These are phyloP conservation scores for Apiotrichum sp. DNA, from an alignment of 1,284 basidiomycete species.

Conservation along the genomic window DNA sequence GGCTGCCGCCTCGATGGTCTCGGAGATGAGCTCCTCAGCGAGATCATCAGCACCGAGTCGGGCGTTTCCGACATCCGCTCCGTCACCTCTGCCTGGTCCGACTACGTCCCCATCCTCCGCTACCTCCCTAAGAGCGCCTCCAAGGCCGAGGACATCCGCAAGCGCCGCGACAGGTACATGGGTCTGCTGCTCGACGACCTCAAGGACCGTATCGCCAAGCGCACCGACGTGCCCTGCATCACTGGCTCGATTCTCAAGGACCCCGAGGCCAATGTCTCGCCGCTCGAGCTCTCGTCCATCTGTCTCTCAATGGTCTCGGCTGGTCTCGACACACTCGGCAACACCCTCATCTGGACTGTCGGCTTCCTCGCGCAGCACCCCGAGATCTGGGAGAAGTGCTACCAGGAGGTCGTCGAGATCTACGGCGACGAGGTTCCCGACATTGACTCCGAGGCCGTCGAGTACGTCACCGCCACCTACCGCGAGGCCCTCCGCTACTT, in stretches of 20 bases:
- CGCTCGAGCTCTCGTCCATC: conserved; percentile 16
- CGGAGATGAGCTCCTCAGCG: conserved; percentile 10
- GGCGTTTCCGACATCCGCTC: conserved; percentile 14
- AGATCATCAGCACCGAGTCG: conserved; percentile 16
- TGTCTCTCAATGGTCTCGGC: conserved; percentile 20
- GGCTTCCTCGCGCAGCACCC: conserved; percentile 18
- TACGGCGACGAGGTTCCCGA: conserved; percentile 14
- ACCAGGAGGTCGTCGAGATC: conserved; percentile 9
- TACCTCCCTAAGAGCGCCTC: not conserved
- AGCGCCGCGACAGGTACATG: conserved; percentile 19
- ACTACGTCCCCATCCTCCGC: conserved; percentile 18
- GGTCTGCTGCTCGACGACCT: conserved; percentile 14
- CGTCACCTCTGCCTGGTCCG: conserved; percentile 5
- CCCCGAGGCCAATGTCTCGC: conserved; percentile 17
- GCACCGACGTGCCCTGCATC: conserved; percentile 19
- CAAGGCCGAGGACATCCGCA: conserved; percentile 2
- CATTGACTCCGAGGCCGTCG: conserved; percentile 10
- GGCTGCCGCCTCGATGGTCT: conserved; percentile 13
- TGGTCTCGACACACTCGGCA: conserved; percentile 19
- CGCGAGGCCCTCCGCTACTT: conserved; percentile 17
- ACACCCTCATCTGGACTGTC: conserved; percentile 19
- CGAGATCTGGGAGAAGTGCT: conserved; percentile 16
- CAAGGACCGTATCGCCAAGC: conserved; percentile 10
- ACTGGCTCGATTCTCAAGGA: conserved; percentile 18
- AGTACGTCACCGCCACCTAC: conserved; percentile 15